A percentile compares a stretch with the other conserved stretches of the same genome.
These are phyloP conservation scores for Volvariella volvacea DNA, from an alignment of 1,284 basidiomycete species.

Conservation along the genomic window DNA sequence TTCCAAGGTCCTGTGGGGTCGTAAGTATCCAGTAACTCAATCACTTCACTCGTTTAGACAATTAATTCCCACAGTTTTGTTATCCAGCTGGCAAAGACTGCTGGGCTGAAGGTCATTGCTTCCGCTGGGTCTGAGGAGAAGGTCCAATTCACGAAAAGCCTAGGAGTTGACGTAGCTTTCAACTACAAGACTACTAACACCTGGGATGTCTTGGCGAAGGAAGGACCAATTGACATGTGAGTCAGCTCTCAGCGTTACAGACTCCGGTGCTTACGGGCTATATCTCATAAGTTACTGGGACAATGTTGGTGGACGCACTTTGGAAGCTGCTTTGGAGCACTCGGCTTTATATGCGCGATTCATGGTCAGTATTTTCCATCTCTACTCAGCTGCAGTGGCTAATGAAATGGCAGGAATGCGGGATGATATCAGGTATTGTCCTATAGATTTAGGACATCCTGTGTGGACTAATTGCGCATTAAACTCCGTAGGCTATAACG, in stretches of 20 bases:
- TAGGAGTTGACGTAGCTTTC: slow-evolving; percentile 53
- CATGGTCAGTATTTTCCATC: slow-evolving; percentile 18
- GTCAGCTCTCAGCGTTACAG: too few relatives aligned
- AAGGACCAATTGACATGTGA: slow-evolving; percentile 39
- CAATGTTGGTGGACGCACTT: slow-evolving; percentile 47
- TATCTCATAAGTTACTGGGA: slow-evolving; percentile 31
- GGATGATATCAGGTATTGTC: slow-evolving; percentile 29
- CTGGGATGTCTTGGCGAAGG: slow-evolving; percentile 37
- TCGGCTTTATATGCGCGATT: slow-evolving; percentile 18
- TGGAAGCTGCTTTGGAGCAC: slow-evolving; percentile 24
- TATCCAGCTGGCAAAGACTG: slow-evolving; percentile 43
- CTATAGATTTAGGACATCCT: too few relatives aligned
- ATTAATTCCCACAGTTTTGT: slow-evolving; percentile 16
- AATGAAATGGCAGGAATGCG: slow-evolving; percentile 24
- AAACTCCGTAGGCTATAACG: slow-evolving; percentile 32
- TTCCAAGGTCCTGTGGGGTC: slow-evolving; percentile 22
- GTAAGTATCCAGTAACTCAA: slow-evolving; percentile 30
- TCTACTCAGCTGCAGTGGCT: not conserved
- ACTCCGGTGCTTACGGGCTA: too few relatives aligned
- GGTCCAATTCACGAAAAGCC: slow-evolving; percentile 42
- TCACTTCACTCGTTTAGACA: too few relatives aligned
- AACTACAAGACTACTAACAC: slow-evolving; percentile 53
- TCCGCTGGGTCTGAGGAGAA: slow-evolving; percentile 59
- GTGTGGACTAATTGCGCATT: too few relatives aligned
- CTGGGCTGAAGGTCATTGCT: slow-evolving; percentile 54